Conservation (phyloP, 2,329 filamentous ascomycete species). For the Xylaria sp. region DNA sequence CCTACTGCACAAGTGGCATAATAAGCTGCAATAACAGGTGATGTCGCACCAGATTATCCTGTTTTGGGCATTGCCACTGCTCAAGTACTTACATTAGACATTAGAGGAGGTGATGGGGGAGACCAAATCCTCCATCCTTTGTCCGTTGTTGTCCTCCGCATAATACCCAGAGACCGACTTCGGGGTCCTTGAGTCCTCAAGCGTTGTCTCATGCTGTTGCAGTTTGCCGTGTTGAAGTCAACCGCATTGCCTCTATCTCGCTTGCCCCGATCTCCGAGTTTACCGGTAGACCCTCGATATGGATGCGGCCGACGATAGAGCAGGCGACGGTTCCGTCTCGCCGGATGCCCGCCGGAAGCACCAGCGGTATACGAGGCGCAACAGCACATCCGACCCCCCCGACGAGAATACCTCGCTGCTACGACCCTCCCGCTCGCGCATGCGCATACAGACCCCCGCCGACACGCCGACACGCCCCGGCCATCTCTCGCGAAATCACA, state of each 20-base stretch:
- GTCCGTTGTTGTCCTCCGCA: background rate
- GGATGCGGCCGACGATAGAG: background rate
- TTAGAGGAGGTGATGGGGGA: background rate
- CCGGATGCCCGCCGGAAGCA: constrained; percentile 40
- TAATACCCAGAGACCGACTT: background rate
- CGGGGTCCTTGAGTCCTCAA: background rate
- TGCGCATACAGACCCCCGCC: constrained; percentile 53
- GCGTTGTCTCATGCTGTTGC: background rate
- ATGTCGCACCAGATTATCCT: background rate
- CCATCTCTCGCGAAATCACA: constrained; percentile 54
- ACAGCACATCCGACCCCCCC: constrained; percentile 43
- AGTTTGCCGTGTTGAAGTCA: constrained; percentile 3
- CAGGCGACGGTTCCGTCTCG: constrained; percentile 31
- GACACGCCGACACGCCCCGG: constrained; percentile 41
- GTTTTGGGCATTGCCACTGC: background rate
- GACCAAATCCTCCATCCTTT: background rate
- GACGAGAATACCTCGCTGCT: constrained; percentile 60
- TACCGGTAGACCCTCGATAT: background rate
- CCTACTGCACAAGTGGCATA: background rate
- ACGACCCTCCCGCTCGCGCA: constrained; percentile 53
- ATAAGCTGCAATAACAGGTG: background rate
- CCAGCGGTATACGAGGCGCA: constrained; percentile 40
- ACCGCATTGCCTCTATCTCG: background rate
- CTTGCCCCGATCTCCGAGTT: background rate
- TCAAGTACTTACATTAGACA: background rate